Evolutionary conservation across 2,329 filamentous ascomycete species (phyloP), one percentile per base, ranked within the genome.

Genomic region (Ceratocystiopsis minuta): DNA sequence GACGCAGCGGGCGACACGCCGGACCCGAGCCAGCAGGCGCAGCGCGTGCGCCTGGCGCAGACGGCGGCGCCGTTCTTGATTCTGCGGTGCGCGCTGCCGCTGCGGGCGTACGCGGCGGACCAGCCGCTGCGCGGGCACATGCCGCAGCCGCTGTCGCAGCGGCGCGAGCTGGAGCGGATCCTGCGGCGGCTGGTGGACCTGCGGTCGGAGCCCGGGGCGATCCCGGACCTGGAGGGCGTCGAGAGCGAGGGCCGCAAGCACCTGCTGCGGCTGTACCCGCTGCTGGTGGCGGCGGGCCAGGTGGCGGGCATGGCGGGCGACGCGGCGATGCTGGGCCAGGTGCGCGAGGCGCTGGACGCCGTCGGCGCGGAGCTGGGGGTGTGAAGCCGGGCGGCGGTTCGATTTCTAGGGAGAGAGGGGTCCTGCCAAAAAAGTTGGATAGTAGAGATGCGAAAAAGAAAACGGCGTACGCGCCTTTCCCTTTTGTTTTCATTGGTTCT

Each of bases 51-150:
- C 13, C 73, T 96, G 15, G 81, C 88, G 0, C 71, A 76, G 53
- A 80, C 80, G 4, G 74, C 79, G 0, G 79, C 83, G 0, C 85
- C 85, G 0, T 88, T 84, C 52, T 67, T 96, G 3, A 79, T 96
- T 37, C 64, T 94, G 2, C 77, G 90, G 3, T 76, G 81, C 13
- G 85, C 82, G 0, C 65, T 94, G 15, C 78, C 83, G 0, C 61
- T 96, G n/a, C 78, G 84, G 43, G 68, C 78, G 1, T 96, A 93
- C 55, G 78, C 92, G 37, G 82, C 86, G 4, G 90, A 98, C 57
- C 88, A 95, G 54, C 87, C 88, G 1, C 65, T 98, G 16, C 71
- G 90, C 14, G 87, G 90, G 0, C 72, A 78, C 39, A 90, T 92
- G 76, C 90, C 90, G 5, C 83, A 90, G 55, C 88, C 88, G 0